Evolutionary conservation across 108 stramenopile genomes (phyloP).

Genomic region (Pseudonitzschia multistriata): DNA sequence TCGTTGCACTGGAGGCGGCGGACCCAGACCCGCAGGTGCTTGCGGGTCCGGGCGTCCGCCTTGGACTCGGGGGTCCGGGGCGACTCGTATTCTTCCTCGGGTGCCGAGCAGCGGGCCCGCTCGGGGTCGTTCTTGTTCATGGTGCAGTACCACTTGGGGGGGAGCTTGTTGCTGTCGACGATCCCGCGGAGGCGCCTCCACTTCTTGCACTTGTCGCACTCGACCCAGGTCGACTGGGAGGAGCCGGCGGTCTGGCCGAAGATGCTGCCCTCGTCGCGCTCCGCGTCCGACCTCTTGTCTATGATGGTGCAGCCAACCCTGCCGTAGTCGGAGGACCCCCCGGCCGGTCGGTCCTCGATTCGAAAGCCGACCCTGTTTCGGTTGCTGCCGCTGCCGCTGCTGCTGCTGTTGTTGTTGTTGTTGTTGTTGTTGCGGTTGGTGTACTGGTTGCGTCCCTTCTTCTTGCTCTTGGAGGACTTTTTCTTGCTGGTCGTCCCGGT

Average conservation of each 20-base stretch:
- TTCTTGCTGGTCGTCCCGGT: background rate
- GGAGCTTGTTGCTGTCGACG: slow-evolving; percentile 83
- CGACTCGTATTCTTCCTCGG: slow-evolving; percentile 87
- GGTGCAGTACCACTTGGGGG: slow-evolving; percentile 82
- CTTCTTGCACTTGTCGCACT: slow-evolving; percentile 91
- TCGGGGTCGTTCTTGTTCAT: slow-evolving; percentile 92
- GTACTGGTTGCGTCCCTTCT: slow-evolving; percentile 38
- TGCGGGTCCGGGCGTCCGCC: slow-evolving; percentile 79
- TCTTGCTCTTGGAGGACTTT: slow-evolving; percentile 43
- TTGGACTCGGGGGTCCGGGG: slow-evolving; percentile 73
- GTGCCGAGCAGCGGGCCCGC: slow-evolving; percentile 77
- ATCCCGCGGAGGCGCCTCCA: slow-evolving; percentile 89
- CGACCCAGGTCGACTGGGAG: slow-evolving; percentile 85
- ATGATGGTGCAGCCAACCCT: background rate
- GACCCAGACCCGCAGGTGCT: slow-evolving; percentile 84
- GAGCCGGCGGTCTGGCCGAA: slow-evolving; percentile 82
- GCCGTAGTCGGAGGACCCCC: background rate
- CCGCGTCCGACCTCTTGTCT: slow-evolving; percentile 18
- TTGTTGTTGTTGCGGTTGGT: background rate
- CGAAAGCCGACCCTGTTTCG: background rate
- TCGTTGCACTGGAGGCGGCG: slow-evolving; percentile 81
- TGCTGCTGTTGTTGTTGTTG: background rate
- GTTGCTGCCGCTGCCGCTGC: background rate
- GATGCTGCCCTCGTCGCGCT: slow-evolving; percentile 74
- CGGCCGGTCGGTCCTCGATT: background rate